Percentiles rank a stretch among this genome's conserved stretches.
Evolutionary conservation across 1,284 basidiomycete genomes (phyloP).

Genomic region (Trichosporon faecale): DNA sequence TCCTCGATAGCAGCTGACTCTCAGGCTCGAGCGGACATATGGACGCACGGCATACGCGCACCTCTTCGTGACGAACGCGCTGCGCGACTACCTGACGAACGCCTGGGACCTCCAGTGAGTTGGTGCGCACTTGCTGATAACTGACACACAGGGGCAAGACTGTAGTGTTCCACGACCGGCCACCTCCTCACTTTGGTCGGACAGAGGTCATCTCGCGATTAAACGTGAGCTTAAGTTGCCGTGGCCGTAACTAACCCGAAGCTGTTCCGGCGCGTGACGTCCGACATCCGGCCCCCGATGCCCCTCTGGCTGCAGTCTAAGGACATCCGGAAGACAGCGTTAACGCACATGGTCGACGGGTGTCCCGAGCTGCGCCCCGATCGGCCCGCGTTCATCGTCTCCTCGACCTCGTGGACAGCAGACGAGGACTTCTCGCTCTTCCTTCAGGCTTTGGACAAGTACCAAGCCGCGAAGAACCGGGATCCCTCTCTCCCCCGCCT

Average conservation of each 20-base stretch:
- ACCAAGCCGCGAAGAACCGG: constrained; percentile 29
- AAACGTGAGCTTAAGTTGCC: constrained; percentile 47
- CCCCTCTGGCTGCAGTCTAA: constrained; percentile 46
- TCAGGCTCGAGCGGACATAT: constrained; percentile 76
- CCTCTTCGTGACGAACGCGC: constrained; percentile 87
- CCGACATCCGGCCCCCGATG: constrained; percentile 33
- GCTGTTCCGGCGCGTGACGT: constrained; percentile 60
- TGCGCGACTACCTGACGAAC: constrained; percentile 67
- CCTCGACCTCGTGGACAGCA: constrained; percentile 94
- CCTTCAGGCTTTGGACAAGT: constrained; percentile 66
- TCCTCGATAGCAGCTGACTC: not conserved
- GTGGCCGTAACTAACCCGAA: constrained; percentile 34
- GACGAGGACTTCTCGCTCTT: constrained; percentile 94
- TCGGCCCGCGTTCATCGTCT: constrained; percentile 81
- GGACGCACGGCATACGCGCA: constrained; percentile 80
- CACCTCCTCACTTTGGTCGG: constrained; percentile 73
- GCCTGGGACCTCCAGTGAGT: constrained; percentile 76
- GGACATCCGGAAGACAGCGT: constrained; percentile 31
- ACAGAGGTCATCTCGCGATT: constrained; percentile 68
- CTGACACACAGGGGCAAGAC: constrained; percentile 63
- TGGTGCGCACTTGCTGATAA: constrained; percentile 24
- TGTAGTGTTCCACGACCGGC: constrained; percentile 79
- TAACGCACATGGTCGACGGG: constrained; percentile 27
- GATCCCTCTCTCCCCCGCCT: constrained; percentile 63
- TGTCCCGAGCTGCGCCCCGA: constrained; percentile 57